Base-by-base conservation (phyloP, 1,139 yeast species). In the Nakaseomyces sp. region DNA sequence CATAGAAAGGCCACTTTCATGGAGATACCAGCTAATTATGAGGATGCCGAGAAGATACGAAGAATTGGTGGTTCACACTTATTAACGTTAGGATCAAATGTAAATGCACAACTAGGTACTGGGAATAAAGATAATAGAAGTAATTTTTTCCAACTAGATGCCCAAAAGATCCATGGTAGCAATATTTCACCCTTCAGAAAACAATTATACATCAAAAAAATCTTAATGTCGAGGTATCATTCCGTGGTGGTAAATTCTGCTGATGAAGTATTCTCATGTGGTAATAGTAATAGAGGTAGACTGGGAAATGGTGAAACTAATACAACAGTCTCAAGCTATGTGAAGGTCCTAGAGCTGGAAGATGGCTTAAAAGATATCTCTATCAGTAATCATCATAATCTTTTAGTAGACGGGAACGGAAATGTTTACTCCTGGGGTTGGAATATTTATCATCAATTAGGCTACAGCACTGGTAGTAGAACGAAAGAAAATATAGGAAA, bases 391-490 rank as follows among this genome's bases (percentile, higher is more conserved):
- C 83, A 82, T 53, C 95, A 86, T 58, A 69, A 87, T 0, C 56
- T 86, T 2, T 74, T 72, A 0, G 56, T 84, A 19, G 74, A 83
- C 0, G 54, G 65, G 1, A 56, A 64, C 9, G 79, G 80, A 32
- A 71, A 71, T 16, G 67, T 86, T 1, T 83, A 70, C 51, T 65
- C 89, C 0, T 88, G 95, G 95, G 96, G 96, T 0, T 68, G 78
- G 48, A 86, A 86, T 56, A 68, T 70, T 24, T 73, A 63, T 55
- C 73, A 73, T 17, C 95, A 86, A 58, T 64, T 86, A 16, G 95
- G 95, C 0, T 74, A 72, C 50, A 57, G 66, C 0, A 67, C 76
- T 1, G 68, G 69, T 18, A 54, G 56, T 17, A 46, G 50, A 53
- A 50, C 47, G 51, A 52, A 57, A 58, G 60, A 64, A 24, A 56